Conservation (phyloP, 208 protist genomes). For the Angomonas deanei region DNA sequence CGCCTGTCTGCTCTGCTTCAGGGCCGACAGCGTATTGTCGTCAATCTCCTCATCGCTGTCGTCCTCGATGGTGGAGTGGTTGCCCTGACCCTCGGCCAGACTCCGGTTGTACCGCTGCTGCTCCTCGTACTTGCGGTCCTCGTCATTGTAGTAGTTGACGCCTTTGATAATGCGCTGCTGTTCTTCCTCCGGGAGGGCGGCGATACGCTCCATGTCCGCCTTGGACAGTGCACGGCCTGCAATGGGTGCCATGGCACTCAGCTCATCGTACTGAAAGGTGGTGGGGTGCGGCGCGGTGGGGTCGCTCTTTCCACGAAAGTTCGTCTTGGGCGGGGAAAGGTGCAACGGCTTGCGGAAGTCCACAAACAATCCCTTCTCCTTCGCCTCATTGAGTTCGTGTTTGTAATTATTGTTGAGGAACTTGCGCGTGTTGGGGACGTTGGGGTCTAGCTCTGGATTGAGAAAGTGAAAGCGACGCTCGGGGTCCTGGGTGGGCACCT, state of each 20-base stretch:
- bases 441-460: constrained; percentile 59
- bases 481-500: constrained; percentile 61
- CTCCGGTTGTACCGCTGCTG: no score
- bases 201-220: constrained; percentile 32
- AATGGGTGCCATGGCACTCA: constrained; percentile 50
- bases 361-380: not conserved
- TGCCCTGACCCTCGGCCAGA: no score
- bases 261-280: constrained; percentile 43
- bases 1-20: constrained; percentile 3
- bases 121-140: not conserved
- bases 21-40: no score
- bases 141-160: not conserved
- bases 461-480: constrained; percentile 80
- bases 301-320: constrained; percentile 62
- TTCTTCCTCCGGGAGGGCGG: not conserved
- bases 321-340: constrained; percentile 40
- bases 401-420: constrained; percentile 69
- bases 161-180: not conserved
- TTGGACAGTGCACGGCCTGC: constrained; percentile 67
- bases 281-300: constrained; percentile 51
- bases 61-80: no score
- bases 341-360: constrained; percentile 66
- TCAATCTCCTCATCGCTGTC: no score
- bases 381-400: constrained; percentile 30
- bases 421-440: constrained; percentile 50